phyloP scores from a whole-genome alignment of 164 flowering plant genomes.

The Vitis rotundifolia region DNA sequence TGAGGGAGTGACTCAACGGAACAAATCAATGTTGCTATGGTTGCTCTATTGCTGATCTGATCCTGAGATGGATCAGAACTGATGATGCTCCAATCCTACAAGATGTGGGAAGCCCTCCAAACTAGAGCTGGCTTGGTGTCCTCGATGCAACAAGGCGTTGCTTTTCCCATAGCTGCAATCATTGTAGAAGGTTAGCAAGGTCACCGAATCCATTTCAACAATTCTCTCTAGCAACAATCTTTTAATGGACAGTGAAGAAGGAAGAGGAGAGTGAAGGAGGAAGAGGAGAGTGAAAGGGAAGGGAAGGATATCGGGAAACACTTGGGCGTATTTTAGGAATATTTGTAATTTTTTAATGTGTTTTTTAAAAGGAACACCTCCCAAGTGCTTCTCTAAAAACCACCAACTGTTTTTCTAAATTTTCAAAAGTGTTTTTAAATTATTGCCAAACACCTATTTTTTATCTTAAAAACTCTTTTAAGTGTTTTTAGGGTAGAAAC shows the following conservation, averaged over 20 bases:
- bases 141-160: conserved; percentile 29
- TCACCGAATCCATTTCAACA: conserved; percentile 34
- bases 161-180: conserved; percentile 50
- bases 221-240: conserved; percentile 14
- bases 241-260: conserved; percentile 12
- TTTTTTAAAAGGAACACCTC: too few species aligned
- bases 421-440: too few species aligned
- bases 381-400: too few species aligned
- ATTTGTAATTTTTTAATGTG: too few species aligned
- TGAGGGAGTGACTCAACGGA: conserved; percentile 51
- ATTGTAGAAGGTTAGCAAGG: conserved; percentile 44
- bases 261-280: too few species aligned
- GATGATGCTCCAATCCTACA: conserved; percentile 17
- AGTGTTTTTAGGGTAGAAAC: too few species aligned
- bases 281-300: too few species aligned
- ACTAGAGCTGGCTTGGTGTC: conserved; percentile 10
- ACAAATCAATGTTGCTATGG: conserved; percentile 48
- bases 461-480: too few species aligned
- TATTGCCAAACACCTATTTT: too few species aligned
- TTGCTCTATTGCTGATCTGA: conserved; percentile 27
- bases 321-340: too few species aligned
- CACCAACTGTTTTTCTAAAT: too few species aligned
- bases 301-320: too few species aligned
- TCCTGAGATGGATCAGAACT: conserved; percentile 27
- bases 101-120: conserved; percentile 1